phyloP scores from a whole-genome alignment of 805 yeast genomes.

The Metschnikowia rubicola region DNA sequence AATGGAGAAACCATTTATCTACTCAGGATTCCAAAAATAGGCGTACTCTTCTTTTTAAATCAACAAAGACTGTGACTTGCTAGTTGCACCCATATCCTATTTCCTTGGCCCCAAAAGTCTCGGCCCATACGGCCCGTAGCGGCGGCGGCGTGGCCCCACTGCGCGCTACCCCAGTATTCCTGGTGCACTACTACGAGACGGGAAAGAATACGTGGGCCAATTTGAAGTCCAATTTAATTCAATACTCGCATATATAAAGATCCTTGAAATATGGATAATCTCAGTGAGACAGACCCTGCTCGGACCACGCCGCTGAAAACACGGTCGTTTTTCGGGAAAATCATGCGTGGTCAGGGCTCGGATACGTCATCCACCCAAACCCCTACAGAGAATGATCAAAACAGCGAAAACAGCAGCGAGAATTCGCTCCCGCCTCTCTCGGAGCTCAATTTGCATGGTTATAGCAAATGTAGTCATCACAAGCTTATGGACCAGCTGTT shows the following conservation, averaged over 20 bases:
- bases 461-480: constrained; percentile 53
- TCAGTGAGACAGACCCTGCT: neutral
- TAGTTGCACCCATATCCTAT: no score
- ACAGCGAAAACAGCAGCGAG: neutral
- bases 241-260: neutral
- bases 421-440: constrained; percentile 45
- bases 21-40: no score
- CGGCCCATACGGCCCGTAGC: no score
- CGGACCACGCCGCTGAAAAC: neutral
- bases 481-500: constrained; percentile 56
- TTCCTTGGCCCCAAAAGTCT: no score
- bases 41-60: no score
- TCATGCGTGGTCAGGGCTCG: constrained; percentile 8
- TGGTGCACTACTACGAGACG: no score
- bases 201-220: no score
- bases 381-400: neutral
- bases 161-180: no score
- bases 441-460: constrained; percentile 59
- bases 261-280: neutral
- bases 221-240: no score
- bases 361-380: neutral
- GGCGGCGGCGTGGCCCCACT: no score
- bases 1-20: no score
- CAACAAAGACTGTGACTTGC: no score
- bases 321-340: constrained; percentile 9